These are phyloP conservation scores for Beta corolliflora DNA, from an alignment of 179 eudicot genomes.

Conservation along the genomic window DNA sequence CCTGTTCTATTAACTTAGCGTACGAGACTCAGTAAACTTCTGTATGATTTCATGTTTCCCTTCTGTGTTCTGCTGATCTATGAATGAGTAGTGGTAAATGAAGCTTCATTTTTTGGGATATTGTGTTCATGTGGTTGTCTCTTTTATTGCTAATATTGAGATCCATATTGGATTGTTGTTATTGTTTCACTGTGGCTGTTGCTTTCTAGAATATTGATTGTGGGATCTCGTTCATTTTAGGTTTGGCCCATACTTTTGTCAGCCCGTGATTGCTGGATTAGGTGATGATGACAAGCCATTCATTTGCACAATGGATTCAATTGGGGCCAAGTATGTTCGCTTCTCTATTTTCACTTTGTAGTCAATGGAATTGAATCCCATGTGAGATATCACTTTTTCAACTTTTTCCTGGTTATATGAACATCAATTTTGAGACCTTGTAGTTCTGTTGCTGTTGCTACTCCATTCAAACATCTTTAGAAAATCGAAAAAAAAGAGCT, in stretches of 20 bases:
- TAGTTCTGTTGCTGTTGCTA: background rate
- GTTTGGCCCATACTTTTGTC: constrained; percentile 95
- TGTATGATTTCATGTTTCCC: background rate
- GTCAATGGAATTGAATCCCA: background rate
- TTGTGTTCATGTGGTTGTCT: background rate
- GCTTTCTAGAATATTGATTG: background rate
- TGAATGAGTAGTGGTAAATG: background rate
- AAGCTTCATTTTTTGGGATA: background rate
- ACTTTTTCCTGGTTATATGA: background rate
- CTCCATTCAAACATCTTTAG: background rate
- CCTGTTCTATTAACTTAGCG: background rate
- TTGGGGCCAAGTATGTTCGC: constrained; percentile 88
- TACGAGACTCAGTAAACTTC: background rate
- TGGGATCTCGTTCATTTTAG: constrained; percentile 27
- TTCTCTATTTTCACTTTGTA: background rate
- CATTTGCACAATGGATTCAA: constrained; percentile 98
- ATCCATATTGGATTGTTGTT: background rate
- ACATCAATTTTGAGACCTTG: background rate
- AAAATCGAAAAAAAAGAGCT: background rate
- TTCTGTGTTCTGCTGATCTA: background rate
- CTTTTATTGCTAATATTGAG: background rate
- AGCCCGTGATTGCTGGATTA: constrained; percentile 94
- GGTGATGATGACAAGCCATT: constrained; percentile 90
- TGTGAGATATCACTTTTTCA: background rate
- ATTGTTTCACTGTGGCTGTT: background rate